These are phyloP conservation scores for Aspergillus aculeatus DNA, from an alignment of 2,329 filamentous ascomycete genomes.

Conservation along the genomic window DNA sequence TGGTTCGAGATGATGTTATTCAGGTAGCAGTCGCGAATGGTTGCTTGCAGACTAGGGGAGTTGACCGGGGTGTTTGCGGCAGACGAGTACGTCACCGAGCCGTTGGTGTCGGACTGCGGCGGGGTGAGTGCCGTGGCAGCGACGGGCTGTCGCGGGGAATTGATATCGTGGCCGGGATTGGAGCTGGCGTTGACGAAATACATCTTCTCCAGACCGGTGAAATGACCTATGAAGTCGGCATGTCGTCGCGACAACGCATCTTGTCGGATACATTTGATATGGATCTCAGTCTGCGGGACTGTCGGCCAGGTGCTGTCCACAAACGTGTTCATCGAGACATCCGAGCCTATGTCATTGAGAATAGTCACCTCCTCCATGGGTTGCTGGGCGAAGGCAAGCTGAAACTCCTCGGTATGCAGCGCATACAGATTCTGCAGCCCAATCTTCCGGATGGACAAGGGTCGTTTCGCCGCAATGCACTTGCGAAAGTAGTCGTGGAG, in stretches of 20 bases:
- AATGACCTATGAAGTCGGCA: slow-evolving; percentile 43
- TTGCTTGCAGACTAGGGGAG: slow-evolving; percentile 29
- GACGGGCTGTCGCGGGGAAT: slow-evolving; percentile 27
- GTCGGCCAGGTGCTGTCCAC: slow-evolving; percentile 56
- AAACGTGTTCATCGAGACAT: slow-evolving; percentile 49
- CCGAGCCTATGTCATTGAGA: slow-evolving; percentile 52
- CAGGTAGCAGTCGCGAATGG: slow-evolving; percentile 49
- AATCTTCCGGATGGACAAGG: slow-evolving; percentile 51
- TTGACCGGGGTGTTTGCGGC: slow-evolving; percentile 22
- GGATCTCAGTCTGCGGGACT: slow-evolving; percentile 28
- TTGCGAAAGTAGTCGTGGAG: slow-evolving; percentile 58
- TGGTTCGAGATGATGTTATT: slow-evolving; percentile 53
- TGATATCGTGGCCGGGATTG: slow-evolving; percentile 31
- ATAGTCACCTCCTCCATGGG: slow-evolving; percentile 51
- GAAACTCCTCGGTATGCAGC: slow-evolving; percentile 49
- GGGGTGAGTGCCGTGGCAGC: slow-evolving; percentile 29
- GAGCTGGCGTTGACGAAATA: slow-evolving; percentile 51
- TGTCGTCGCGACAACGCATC: slow-evolving; percentile 50
- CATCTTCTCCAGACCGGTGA: slow-evolving; percentile 49
- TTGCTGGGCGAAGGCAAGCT: slow-evolving; percentile 43
- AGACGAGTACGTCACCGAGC: slow-evolving; percentile 24
- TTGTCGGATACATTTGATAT: slow-evolving; percentile 50
- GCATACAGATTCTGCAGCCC: slow-evolving; percentile 60
- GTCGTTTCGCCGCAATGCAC: slow-evolving; percentile 48
- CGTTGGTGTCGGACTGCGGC: slow-evolving; percentile 24